Base-by-base conservation (phyloP, 352 stramenopile species). In the Pseudoperonospora humuli region DNA sequence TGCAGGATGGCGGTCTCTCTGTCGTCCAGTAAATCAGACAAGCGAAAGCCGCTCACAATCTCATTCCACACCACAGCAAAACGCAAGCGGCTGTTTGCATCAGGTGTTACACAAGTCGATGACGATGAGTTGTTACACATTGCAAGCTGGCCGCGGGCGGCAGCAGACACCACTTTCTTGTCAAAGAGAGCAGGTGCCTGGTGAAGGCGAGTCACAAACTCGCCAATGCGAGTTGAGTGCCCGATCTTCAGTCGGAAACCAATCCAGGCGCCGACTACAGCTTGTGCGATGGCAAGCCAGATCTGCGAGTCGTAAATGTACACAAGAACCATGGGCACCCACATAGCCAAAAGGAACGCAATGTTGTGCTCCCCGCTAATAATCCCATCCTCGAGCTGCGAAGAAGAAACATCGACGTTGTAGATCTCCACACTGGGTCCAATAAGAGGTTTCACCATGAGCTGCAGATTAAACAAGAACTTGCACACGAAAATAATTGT, bases 401-500 rank as follows among this genome's bases (percentile, higher is more conserved):
- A 31, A 11, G 59, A 38, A 5, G 76, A 69, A 14, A 82, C 36
- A 35, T 79, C 61, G 32, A 92, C 81, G 36, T 66, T 84, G 32
- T 86, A 97, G 34, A 98, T 88, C 65, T 98, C 72, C 40, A 98
- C 75, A 4, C 89, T 96, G n/a, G 95, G 95, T 3, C 95, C 84
- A 24, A 98, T 96, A 28, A 98, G 90, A 31, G 86, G 89, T 57
- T 97, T 97, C 29, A 98, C 84, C 73, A 98, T 96, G 47, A 98
- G 96, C 42, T 97, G 71, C 53, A 98, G 92, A 24, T 95, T 97
- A 58, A 98, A 98, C 37, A 91, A 79, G 21, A 99, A 84, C 73
- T 99, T 99, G 76, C 89, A 95, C 21, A 80, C 57, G 48, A 93
- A 91, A 55, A 91, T 72, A 21, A 93, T 34, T 7, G 54, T 71